These are phyloP conservation scores for Schizochytrium sp. DNA, from an alignment of 108 stramenopile genomes.

Conservation along the genomic window DNA sequence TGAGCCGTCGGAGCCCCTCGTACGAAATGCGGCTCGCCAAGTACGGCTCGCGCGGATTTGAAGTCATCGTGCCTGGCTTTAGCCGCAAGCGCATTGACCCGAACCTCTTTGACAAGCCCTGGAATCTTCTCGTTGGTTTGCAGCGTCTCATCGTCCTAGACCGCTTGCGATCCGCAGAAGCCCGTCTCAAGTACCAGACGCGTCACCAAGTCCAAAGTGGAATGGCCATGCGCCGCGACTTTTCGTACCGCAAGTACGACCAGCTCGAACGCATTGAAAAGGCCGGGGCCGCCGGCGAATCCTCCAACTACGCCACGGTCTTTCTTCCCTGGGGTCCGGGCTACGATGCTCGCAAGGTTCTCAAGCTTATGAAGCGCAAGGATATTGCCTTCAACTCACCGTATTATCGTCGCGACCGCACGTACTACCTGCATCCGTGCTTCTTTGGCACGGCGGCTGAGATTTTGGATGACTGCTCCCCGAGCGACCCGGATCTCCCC, in stretches of 20 bases:
- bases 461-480: constrained; percentile 26
- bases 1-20: constrained; percentile 39
- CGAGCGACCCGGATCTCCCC: constrained; percentile 27
- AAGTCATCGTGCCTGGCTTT: constrained; percentile 14
- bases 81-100: constrained; percentile 14
- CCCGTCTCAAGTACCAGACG: constrained; percentile 23
- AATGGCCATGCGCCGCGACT: not conserved
- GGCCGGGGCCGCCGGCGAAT: not conserved
- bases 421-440: constrained; percentile 32
- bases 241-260: constrained; percentile 13
- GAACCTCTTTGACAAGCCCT: constrained; percentile 31
- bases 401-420: constrained; percentile 20
- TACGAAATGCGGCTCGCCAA: constrained; percentile 51
- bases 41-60: constrained; percentile 43
- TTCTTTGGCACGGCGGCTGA: constrained; percentile 29
- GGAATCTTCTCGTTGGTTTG: constrained; percentile 22
- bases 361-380: constrained; percentile 27
- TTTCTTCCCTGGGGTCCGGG: constrained; percentile 42
- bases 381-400: constrained; percentile 19
- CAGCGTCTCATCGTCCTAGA: constrained; percentile 33
- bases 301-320: constrained; percentile 39
- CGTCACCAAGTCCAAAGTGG: constrained; percentile 27
- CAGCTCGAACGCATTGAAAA: constrained; percentile 22
- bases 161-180: constrained; percentile 18
- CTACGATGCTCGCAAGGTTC: constrained; percentile 27